Evolutionary conservation across 371 early-diverging fungal species (phyloP), one percentile per base, ranked within the genome.

Genomic region (Actinomortierella ambigua): DNA sequence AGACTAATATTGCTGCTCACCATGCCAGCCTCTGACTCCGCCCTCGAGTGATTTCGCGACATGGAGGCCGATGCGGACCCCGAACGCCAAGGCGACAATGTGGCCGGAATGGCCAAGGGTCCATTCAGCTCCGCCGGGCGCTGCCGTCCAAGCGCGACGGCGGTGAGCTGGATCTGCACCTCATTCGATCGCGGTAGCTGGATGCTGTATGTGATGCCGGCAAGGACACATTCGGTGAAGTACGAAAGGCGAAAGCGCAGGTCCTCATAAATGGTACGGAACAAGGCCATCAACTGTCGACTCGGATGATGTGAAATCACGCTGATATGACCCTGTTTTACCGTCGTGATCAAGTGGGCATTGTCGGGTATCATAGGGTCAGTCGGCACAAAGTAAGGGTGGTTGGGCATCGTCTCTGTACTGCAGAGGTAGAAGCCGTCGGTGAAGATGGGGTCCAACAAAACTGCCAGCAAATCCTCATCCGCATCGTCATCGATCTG

Each of bases 401-500:
- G 76, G 42, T 69, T 69, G 17, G 76, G 76, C 11, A 76, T 59
- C 2, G 69, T 69, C 43, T 76, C 76, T 4, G 76, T 76, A 53
- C 69, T 76, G 60, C 76, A 76, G 2, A 76, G 53, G 24, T 77
- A 61, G 42, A 86, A 84, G 1, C 75, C 81, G 9, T 81, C 79
- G 1, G 79, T 75, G 50, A 75, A 81, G 15, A 68, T 65, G 8
- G 82, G 80, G 34, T 82, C 82, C 14, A 81, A 57, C 18, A 85
- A 63, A 0, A 82, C 80, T 0, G 87, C 79, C 69, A 91, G 83
- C 52, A 91, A 62, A 53, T 91, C 91, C 63, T 89, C 90, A 65
- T 91, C 91, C 0, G 85, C 85, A 50, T 90, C 90, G 59, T 91
- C 91, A 55, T 90, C 91, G 58, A 91, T 87, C 73, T 90, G 90